Conservation (phyloP, 2,329 filamentous ascomycete genomes). For the Aspergillus arachidicola region DNA sequence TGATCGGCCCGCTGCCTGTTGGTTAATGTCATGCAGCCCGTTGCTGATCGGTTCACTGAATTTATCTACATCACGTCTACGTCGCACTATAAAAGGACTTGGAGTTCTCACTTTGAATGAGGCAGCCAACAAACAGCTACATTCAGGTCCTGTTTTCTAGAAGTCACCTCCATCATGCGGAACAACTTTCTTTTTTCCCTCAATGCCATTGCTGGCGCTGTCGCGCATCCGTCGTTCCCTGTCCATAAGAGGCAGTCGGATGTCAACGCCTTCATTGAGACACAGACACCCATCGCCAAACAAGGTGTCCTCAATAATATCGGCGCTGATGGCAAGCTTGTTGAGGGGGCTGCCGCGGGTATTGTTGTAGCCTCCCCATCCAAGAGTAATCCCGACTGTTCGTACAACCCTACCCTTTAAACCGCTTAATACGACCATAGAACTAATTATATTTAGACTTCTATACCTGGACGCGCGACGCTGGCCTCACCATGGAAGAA, state of each 20-base stretch:
- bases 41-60: not conserved
- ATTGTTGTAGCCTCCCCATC: constrained; percentile 59
- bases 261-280: constrained; percentile 14
- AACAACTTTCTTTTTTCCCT: constrained; percentile 3
- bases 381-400: constrained; percentile 55
- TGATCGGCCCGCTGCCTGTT: constrained; percentile 14
- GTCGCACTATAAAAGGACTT: not conserved
- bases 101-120: not conserved
- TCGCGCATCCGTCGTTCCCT: constrained; percentile 7
- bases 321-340: constrained; percentile 26
- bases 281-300: constrained; percentile 12
- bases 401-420: constrained; percentile 18
- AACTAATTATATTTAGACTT: constrained; percentile 56
- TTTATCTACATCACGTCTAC: not conserved
- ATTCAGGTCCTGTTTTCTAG: not conserved
- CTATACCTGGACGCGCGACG: constrained; percentile 76
- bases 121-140: not conserved
- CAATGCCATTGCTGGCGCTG: constrained; percentile 6
- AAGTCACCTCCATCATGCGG: not conserved
- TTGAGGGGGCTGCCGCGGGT: constrained; percentile 51
- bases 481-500: constrained; percentile 68
- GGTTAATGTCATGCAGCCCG: constrained; percentile 3
- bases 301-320: constrained; percentile 21
- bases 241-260: constrained; percentile 4
- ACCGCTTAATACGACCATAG: not conserved